A percentile compares a stretch with the other conserved stretches of the same genome.
phyloP scores from a whole-genome alignment of 345 rosid genomes.

The Cardiospermum halicacabum region DNA sequence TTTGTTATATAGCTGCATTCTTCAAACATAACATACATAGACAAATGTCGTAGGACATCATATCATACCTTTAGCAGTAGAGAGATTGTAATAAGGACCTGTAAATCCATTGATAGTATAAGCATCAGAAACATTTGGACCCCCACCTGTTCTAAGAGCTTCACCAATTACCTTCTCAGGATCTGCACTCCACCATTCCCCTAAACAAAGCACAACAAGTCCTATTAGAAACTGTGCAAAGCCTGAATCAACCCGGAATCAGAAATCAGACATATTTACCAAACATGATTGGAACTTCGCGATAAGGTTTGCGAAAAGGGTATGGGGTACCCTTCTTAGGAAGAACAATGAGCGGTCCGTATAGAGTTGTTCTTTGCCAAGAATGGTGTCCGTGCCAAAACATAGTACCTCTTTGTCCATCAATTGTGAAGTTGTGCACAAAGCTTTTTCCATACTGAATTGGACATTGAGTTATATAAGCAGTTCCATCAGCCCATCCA shows the following conservation, averaged over 20 bases:
- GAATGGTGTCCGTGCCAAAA: conserved; percentile 53
- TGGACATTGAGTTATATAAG: conserved; percentile 61
- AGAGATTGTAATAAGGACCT: conserved; percentile 73
- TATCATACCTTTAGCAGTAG: conserved; percentile 49
- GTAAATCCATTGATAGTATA: conserved; percentile 69
- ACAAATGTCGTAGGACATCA: not conserved
- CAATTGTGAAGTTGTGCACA: conserved; percentile 49
- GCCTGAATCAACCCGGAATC: too few species aligned
- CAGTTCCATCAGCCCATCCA: conserved; percentile 69
- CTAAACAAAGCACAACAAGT: conserved; percentile 27
- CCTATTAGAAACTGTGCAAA: too few species aligned
- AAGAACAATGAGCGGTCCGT: conserved; percentile 69
- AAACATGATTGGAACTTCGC: conserved; percentile 64
- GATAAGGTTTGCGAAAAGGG: conserved; percentile 69
- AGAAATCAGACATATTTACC: conserved; percentile 38
- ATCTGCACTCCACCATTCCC: conserved; percentile 74
- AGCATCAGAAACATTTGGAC: conserved; percentile 80
- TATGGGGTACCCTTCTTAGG: conserved; percentile 59
- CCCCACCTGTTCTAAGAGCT: conserved; percentile 60
- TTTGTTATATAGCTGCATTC: not conserved
- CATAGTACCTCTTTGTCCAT: conserved; percentile 59
- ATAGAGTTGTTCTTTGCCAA: conserved; percentile 70
- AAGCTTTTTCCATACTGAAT: conserved; percentile 51
- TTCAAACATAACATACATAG: not conserved
- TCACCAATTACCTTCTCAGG: conserved; percentile 64